Conservation (phyloP, 495 filamentous ascomycete species). For the Xylaria flabelliformis region DNA sequence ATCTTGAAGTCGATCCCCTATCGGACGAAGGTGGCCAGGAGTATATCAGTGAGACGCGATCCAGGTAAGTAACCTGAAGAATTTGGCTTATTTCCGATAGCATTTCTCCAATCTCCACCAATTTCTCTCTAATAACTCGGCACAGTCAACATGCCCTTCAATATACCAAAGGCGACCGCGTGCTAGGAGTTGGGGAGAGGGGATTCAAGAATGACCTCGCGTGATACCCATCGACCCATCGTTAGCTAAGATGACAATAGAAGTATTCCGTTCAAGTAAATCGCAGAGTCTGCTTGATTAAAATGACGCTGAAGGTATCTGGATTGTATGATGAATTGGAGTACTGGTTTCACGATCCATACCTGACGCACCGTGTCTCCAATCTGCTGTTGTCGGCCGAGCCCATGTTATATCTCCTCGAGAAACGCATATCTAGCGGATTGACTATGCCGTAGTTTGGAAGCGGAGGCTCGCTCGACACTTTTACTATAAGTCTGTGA, state of each 20-base stretch:
- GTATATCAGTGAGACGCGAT: not conserved
- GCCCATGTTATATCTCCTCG: not conserved
- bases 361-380: not conserved
- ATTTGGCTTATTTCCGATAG: not conserved
- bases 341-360: not conserved
- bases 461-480: constrained; percentile 9
- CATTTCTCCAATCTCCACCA: constrained; percentile 5
- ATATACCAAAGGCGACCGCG: not conserved
- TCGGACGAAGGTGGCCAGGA: not conserved
- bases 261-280: not conserved
- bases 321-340: not conserved
- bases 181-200: not conserved
- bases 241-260: not conserved
- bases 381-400: not conserved
- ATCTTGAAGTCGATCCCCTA: not conserved
- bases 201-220: not conserved
- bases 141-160: not conserved
- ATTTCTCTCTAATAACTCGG: not conserved
- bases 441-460: not conserved
- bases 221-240: not conserved
- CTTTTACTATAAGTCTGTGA: not conserved
- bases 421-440: not conserved
- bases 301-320: not conserved
- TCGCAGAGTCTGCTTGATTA: not conserved
- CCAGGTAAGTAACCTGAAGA: not conserved